Evolutionary conservation across 768 basidiomycete species (phyloP), one percentile per base, ranked within the genome.

Genomic region (Holtermanniella nyarrowii): DNA sequence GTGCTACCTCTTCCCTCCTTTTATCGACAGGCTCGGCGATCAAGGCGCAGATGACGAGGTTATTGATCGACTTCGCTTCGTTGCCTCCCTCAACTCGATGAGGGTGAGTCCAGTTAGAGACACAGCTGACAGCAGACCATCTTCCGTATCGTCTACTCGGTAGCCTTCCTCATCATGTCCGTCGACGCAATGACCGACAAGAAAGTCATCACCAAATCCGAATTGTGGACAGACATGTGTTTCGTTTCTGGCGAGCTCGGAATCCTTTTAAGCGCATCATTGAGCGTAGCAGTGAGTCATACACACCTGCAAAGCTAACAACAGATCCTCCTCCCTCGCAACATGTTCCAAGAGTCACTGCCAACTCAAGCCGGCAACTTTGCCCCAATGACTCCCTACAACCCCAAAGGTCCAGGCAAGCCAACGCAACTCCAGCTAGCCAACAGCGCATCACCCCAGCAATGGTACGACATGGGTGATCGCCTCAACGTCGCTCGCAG

Each of bases 401-500:
- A 59, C 24, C 53, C 31, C 31, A 7, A 37, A 7, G 10, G 10
- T 7, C 10, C 16, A 7, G 31, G 16, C 46, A 16, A 53, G 53
- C 26, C 39, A 5, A 12, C 48, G 44, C 31, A 25, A 16, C n/a
- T 16, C 21, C 48, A 13, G n/a, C 12, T 16, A 27, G 21, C 13
- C 16, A 41, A 46, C 23, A 49, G 27, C 20, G 48, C 46, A 18
- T 53, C 48, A 11, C 31, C 43, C 42, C 54, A 48, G 42, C 53
- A 52, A 40, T 55, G 48, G 26, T 55, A 48, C 26, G 60, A 61
- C 25, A 46, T 65, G 10, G 63, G 63, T 22, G 58, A 55, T 18
- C 50, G 63, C 13, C 53, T 65, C 18, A 65, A 65, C 41, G 49
- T 65, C n/a, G 58, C 56, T 37, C 55, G 48, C 3, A 56, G 61